Evolutionary conservation across 139 green algal genomes (phyloP).

Genomic region (Desmodesmus armatus): DNA sequence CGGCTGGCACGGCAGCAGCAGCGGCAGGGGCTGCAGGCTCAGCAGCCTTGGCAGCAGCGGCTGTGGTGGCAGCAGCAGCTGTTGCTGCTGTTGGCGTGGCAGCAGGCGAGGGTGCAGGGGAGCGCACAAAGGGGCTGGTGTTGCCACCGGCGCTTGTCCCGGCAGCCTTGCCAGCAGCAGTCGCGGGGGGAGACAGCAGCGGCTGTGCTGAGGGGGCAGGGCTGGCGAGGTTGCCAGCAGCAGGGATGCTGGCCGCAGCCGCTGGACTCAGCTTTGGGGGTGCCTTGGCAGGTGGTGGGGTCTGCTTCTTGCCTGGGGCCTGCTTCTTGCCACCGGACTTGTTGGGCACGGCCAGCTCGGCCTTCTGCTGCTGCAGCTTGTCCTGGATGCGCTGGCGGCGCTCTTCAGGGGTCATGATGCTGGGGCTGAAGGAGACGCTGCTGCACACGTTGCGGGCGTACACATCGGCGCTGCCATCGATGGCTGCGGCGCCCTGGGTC

Average conservation of each 20-base stretch:
- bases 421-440: background rate
- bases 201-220: background rate
- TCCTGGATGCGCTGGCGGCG: background rate
- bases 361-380: background rate
- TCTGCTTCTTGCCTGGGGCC: background rate
- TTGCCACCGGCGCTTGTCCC: too few species aligned
- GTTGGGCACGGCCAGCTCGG: background rate
- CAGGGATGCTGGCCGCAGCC: background rate
- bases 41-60: background rate
- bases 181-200: background rate
- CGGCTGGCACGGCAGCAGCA: too few species aligned
- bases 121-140: background rate
- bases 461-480: constrained; percentile 12
- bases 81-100: background rate
- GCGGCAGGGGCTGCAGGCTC: too few species aligned
- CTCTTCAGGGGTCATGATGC: constrained; percentile 4
- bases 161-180: background rate
- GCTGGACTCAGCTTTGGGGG: background rate
- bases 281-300: background rate
- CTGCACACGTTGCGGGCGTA: constrained; percentile 14
- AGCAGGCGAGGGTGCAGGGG: background rate
- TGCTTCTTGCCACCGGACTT: too few species aligned
- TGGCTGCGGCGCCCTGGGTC: too few species aligned
- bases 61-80: background rate
- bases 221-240: too few species aligned